Conservation (phyloP, 441 rosid species). For the Omphalea diandra region DNA sequence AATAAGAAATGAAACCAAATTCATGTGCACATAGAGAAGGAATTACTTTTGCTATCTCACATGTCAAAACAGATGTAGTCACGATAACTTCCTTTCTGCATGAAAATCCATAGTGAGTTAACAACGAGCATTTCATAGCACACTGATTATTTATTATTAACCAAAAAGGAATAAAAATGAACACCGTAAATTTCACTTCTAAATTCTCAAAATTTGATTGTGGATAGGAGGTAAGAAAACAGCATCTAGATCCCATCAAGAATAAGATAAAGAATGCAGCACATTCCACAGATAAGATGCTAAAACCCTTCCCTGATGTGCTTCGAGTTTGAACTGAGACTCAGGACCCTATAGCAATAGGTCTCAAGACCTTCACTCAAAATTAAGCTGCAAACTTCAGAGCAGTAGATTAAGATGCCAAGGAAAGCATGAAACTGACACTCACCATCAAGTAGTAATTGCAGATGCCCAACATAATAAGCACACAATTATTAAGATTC, state of each 20-base stretch:
- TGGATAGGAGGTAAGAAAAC: constrained; percentile 4
- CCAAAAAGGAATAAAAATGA: not conserved
- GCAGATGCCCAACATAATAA: not conserved
- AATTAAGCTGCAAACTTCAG: not conserved
- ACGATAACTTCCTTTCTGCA: constrained; percentile 83
- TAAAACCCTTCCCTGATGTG: not conserved
- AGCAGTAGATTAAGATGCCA: not conserved
- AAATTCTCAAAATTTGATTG: not conserved
- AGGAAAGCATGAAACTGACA: not conserved
- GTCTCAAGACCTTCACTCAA: not conserved
- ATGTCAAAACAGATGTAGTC: constrained; percentile 83
- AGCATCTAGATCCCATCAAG: not conserved
- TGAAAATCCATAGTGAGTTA: constrained; percentile 3
- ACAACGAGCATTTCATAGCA: constrained; percentile 7
- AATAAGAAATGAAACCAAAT: not conserved
- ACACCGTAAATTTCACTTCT: not conserved
- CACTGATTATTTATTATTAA: not conserved
- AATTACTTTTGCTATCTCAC: constrained; percentile 82
- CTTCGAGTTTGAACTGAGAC: not conserved
- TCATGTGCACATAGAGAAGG: not conserved
- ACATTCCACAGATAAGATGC: not conserved
- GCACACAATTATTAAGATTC: not conserved
- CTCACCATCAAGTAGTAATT: not conserved
- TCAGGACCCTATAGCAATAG: not conserved
- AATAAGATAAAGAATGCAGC: not conserved